Evolutionary conservation across 768 basidiomycete genomes (phyloP), one percentile per base, ranked within the genome.

Genomic region (Tylopilus subfusipes): DNA sequence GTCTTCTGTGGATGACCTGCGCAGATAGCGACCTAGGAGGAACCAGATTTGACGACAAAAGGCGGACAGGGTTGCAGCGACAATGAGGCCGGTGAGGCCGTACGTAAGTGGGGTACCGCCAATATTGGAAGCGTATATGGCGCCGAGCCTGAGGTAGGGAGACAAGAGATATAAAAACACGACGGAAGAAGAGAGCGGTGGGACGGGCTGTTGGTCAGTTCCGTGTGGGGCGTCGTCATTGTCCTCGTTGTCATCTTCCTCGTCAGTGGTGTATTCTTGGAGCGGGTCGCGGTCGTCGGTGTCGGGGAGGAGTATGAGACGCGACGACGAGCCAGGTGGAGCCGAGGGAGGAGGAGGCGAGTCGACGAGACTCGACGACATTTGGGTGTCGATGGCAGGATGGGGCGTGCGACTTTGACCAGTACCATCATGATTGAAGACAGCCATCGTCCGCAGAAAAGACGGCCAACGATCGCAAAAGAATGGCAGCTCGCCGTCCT

Each of bases 21-120:
- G 80, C 42, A 87, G 74, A 67, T 90, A 88, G 30, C 84, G 78
- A 42, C 84, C 82, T n/a, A 90, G 78, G 76, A 89, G 80, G 71
- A 87, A 89, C 83, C 85, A 87, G 46, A 90, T 71, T 59, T 88
- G 86, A 48, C 85, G 74, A 36, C 82, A 76, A 57, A 86, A 81
- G 30, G 78, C 78, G 8, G 87, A 78, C 14, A 86, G 69, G 33
- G 76, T 59, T n/a, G 83, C 83, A 53, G 83, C 83, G 27, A 77
- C 60, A 30, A 83, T 43, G 2, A 88, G 67, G 1, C 74, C 69
- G 27, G 81, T 71, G 27, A 88, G 70, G 4, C 77, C 75, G 27
- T 77, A 73, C 61, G 77, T 75, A 38, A 85, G 70, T 4, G 83
- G 75, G 44, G 77, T 63, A 34, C 69, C 69, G 7, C 75, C 72